Percentiles rank a stretch among this genome's conserved stretches.
These are phyloP conservation scores for Russula emetica DNA, from an alignment of 768 basidiomycete species.

Conservation along the genomic window DNA sequence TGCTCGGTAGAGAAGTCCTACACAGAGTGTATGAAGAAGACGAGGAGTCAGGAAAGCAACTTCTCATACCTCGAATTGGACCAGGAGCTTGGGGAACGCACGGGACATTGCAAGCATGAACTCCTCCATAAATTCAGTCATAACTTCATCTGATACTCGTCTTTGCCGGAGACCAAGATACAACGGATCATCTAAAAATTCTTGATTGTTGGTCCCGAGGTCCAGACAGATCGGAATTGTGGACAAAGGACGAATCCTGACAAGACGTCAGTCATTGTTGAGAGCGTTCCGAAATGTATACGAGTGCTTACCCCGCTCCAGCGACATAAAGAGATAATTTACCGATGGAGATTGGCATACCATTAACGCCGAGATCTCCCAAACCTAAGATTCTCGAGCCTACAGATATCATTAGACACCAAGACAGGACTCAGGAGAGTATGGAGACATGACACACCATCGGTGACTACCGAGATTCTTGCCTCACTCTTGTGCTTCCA, in stretches of 20 bases:
- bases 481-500: slow-evolving; percentile 72
- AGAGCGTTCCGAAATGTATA: not conserved
- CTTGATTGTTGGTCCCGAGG: slow-evolving; percentile 83
- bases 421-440: not conserved
- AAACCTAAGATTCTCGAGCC: slow-evolving; percentile 87
- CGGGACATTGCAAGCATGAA: slow-evolving; percentile 80
- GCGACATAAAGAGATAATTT: slow-evolving; percentile 89
- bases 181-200: slow-evolving; percentile 76
- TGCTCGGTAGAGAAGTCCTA: slow-evolving; percentile 91
- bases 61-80: slow-evolving; percentile 71
- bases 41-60: not conserved
- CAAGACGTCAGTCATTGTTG: slow-evolving; percentile 8
- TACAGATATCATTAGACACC: slow-evolving; percentile 28
- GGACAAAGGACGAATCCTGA: slow-evolving; percentile 68
- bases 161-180: slow-evolving; percentile 82
- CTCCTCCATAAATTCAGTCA: slow-evolving; percentile 85
- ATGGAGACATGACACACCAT: slow-evolving; percentile 47
- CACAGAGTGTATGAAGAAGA: slow-evolving; percentile 1
- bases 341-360: slow-evolving; percentile 88
- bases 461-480: slow-evolving; percentile 90
- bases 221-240: slow-evolving; percentile 84
- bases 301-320: slow-evolving; percentile 67
- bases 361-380: slow-evolving; percentile 78
- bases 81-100: slow-evolving; percentile 73
- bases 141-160: slow-evolving; percentile 57